Base-by-base conservation (phyloP, 2,329 filamentous ascomycete species). In the Cladophialophora immunda region DNA sequence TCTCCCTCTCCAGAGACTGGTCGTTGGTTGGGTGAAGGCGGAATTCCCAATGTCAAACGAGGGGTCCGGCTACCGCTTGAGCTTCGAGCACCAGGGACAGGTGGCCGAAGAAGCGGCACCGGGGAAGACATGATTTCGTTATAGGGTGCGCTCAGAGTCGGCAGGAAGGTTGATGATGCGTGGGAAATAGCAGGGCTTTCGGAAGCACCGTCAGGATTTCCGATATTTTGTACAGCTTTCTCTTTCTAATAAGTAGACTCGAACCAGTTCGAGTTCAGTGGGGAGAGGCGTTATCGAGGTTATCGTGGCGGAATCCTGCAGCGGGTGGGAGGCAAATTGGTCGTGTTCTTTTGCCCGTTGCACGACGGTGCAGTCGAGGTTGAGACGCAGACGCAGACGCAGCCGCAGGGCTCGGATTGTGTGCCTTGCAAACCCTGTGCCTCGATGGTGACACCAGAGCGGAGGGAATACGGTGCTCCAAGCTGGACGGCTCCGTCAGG, bases 11-110 rank as follows among this genome's bases (percentile, higher is more conserved):
- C 84, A 72, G 86, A 87, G 59, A 95, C 88, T 1, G 94, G 89
- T 78, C 94, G 92, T 69, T 85, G 90, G 80, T 89, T 94, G 57
- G 93, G 92, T 38, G 93, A 97, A 0, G 92, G 89, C 41, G 94
- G 94, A 66, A 98, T 98, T 54, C 94, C 92, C 64, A 98, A 87
- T 53, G 93, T 94, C 66, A 98, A 86, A 74, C 91, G 89, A 30
- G 93, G 93, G 61, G 90, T 85, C 70, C 91, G 86, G 67, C 85
- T 82, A 66, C 87, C 89, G 71, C 85, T 82, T 72, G 84, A 85
- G 70, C 85, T 85, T 73, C 89, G 86, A 71, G 83, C 84, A 70
- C 92, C 92, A 45, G 91, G 91, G 64, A 96, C 89, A 68, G 93
- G 92, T 62, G 93, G 92, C 68, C 93, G 90, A 64, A 97, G 89